Evolutionary conservation across 164 flowering plant genomes (phyloP).

Genomic region (Litsea cubeba): DNA sequence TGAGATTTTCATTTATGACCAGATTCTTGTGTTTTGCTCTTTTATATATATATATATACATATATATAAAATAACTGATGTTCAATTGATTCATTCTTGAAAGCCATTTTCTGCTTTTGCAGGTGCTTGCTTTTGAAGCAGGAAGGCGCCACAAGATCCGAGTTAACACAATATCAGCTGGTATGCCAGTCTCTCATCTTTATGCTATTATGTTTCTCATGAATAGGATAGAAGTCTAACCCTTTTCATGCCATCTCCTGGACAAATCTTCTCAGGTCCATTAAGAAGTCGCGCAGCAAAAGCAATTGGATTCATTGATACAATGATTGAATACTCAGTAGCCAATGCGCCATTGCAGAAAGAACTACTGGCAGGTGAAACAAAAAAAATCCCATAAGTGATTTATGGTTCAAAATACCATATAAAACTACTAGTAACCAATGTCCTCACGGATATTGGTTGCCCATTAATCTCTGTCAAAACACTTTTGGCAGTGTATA

Average conservation of each 20-base stretch:
- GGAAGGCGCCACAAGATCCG: slow-evolving; percentile 79
- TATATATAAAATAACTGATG: no score
- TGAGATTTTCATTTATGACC: slow-evolving; percentile 11
- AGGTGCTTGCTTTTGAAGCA: slow-evolving; percentile 99
- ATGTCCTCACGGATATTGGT: background rate
- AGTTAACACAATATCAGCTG: slow-evolving; percentile 96
- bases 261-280: slow-evolving; percentile 49
- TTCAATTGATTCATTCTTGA: no score
- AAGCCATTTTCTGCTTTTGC: slow-evolving; percentile 15
- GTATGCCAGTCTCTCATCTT: slow-evolving; percentile 25
- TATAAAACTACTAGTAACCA: no score
- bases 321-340: slow-evolving; percentile 83
- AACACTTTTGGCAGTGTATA: no score
- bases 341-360: slow-evolving; percentile 89
- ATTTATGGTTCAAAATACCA: no score
- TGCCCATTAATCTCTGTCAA: background rate
- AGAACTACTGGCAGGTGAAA: slow-evolving; percentile 71
- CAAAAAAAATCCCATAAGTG: no score
- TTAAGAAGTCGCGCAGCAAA: slow-evolving; percentile 93
- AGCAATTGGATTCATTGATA: slow-evolving; percentile 93
- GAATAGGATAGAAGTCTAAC: background rate
- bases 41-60: no score
- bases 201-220: background rate
- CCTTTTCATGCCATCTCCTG: background rate
- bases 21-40: background rate